A percentile compares a stretch with the other conserved stretches of the same genome.
phyloP scores from a whole-genome alignment of 2,329 filamentous ascomycete genomes.

The Penicillium italicum region DNA sequence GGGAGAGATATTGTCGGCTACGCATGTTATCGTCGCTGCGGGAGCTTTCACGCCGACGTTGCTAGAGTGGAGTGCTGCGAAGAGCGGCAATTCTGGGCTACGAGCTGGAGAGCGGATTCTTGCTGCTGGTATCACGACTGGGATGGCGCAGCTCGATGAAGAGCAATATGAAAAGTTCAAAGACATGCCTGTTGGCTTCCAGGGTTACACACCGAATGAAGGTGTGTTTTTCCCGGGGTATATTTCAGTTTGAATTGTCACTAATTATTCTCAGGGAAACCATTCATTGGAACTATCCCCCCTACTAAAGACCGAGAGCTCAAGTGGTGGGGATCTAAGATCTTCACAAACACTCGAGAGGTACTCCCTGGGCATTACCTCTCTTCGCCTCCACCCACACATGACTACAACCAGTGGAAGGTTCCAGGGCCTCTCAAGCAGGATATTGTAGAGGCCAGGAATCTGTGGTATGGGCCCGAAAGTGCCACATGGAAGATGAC shows the following conservation, averaged over 20 bases:
- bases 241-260: background rate
- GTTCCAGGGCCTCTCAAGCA: conserved; percentile 54
- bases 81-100: conserved; percentile 39
- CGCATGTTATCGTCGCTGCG: conserved; percentile 28
- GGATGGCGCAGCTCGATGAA: conserved; percentile 47
- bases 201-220: conserved; percentile 42
- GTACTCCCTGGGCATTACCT: conserved; percentile 52
- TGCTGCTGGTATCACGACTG: conserved; percentile 47
- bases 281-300: conserved; percentile 58
- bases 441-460: conserved; percentile 56
- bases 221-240: conserved; percentile 18
- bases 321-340: conserved; percentile 61
- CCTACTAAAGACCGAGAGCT: conserved; percentile 47
- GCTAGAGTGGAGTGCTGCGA: conserved; percentile 46
- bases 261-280: conserved; percentile 40
- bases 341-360: conserved; percentile 56
- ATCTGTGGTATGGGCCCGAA: conserved; percentile 58
- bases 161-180: conserved; percentile 37
- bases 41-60: conserved; percentile 36
- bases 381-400: conserved; percentile 53
- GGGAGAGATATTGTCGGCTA: conserved; percentile 27
- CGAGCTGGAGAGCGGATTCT: conserved; percentile 50
- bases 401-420: conserved; percentile 62
- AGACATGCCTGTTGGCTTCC: conserved; percentile 45
- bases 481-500: conserved; percentile 56